Evolutionary conservation across 208 protist genomes (phyloP), one percentile per base, ranked within the genome.

Genomic region (Trypanosoma vivax): DNA sequence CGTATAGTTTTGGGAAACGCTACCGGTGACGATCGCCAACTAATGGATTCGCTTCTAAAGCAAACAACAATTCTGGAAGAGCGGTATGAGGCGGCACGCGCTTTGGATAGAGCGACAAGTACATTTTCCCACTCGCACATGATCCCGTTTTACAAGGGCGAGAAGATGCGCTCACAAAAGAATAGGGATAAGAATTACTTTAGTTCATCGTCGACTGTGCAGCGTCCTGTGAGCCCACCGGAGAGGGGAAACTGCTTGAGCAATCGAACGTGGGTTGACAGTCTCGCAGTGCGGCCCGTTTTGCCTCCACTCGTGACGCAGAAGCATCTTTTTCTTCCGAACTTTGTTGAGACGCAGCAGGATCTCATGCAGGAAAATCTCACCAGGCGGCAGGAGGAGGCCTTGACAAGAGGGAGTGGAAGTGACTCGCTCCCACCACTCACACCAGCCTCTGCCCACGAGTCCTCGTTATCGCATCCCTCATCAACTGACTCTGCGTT

Each of bases 51-150:
- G 1, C 66, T 92, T 34, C 61, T 59, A 23, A 45, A 65, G 10
- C 85, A 81, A 66, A 92, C 80, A 10, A 33, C 48, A 18, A 67
- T 72, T 33, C 57, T 89, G 39, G 72, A 88, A 59, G 61, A 50
- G 25, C 60, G 71, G 64, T 56, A 25, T 43, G 70, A 78, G 23
- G 65, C 71, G 23, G 65, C 77, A n/a, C 59, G 63, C 33, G 40
- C 25, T 3, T 46, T 40, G 38, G 58, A 38, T 14, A 58, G 33
- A 10, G 73, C 38, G 14, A 28, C 5, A 0, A 11, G 1, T 23
- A 24, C 27, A 33, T 16, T n/a, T n/a, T n/a, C n/a, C n/a, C n/a
- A n/a, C n/a, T n/a, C n/a, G n/a, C n/a, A n/a, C n/a, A n/a, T n/a
- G n/a, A n/a, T n/a, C n/a, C n/a, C n/a, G n/a, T n/a, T n/a, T n/a